A percentile compares a stretch with the other conserved stretches of the same genome.
Conservation (phyloP, 75 land plant genomes). For the Selaginella moellendorffii region DNA sequence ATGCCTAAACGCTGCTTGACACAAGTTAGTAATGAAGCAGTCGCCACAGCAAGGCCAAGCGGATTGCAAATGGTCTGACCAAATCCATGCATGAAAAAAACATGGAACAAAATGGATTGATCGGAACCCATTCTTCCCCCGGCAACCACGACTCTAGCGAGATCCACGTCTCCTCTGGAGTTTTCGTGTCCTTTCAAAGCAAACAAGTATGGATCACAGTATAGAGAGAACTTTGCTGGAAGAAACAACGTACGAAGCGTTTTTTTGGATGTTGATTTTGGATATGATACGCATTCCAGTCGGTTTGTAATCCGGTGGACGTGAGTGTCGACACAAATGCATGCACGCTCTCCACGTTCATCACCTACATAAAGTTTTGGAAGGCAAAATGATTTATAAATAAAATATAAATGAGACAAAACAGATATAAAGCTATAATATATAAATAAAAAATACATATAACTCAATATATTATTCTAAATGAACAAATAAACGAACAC, state of each 20-base stretch:
- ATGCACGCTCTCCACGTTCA: conserved; percentile 80
- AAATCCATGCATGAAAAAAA: conserved; percentile 33
- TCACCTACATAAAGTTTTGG: too few species aligned
- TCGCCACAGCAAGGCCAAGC: conserved; percentile 44
- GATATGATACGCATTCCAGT: conserved; percentile 49
- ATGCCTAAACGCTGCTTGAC: conserved; percentile 89
- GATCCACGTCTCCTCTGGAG: conserved; percentile 77
- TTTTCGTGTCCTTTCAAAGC: conserved; percentile 62
- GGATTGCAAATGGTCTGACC: conserved; percentile 89
- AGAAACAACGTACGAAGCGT: background rate
- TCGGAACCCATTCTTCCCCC: conserved; percentile 72
- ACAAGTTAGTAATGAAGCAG: conserved; percentile 39
- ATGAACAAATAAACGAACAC: too few species aligned
- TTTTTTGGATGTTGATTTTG: conserved; percentile 4
- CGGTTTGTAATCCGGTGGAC: conserved; percentile 82
- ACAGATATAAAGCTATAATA: too few species aligned
- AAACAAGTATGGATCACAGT: background rate
- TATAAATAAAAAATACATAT: too few species aligned
- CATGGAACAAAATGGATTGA: conserved; percentile 78
- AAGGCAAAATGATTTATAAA: too few species aligned
- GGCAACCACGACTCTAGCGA: conserved; percentile 68
- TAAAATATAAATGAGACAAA: too few species aligned
- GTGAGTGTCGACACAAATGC: conserved; percentile 94
- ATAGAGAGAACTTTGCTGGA: background rate
- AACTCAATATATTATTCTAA: too few species aligned